Conservation (phyloP, 768 basidiomycete genomes). For the Butyriboletus loyo region DNA sequence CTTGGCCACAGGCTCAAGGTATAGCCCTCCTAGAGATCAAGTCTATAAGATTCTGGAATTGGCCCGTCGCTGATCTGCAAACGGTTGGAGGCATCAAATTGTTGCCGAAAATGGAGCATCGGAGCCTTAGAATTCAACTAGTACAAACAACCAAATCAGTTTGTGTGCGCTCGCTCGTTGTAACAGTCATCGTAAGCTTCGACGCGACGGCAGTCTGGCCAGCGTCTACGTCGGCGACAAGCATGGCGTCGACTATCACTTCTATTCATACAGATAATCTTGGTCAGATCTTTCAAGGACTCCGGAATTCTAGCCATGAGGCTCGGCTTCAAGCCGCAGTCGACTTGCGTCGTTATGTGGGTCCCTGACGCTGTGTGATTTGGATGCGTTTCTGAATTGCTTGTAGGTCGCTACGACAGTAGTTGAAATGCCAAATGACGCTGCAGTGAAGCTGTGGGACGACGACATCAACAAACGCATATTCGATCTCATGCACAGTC, state of each 20-base stretch:
- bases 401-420: constrained; percentile 67
- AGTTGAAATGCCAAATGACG: constrained; percentile 79
- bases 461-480: constrained; percentile 76
- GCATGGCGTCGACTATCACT: constrained; percentile 61
- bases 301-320: constrained; percentile 64
- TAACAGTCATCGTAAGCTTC: constrained; percentile 9
- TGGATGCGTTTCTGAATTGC: constrained; percentile 6
- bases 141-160: constrained; percentile 27
- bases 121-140: constrained; percentile 26
- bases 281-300: constrained; percentile 61
- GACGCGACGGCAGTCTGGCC: not conserved
- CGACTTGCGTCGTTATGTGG: constrained; percentile 73
- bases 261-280: constrained; percentile 60
- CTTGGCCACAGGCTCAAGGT: not conserved
- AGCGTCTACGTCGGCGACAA: constrained; percentile 19
- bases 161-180: not conserved
- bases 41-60: too few species aligned
- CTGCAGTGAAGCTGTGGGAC: constrained; percentile 80
- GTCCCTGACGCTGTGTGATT: constrained; percentile 26
- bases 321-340: constrained; percentile 63
- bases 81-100: too few species aligned
- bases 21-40: not conserved
- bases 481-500: constrained; percentile 82
- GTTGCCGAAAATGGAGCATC: constrained; percentile 10
- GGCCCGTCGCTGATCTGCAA: not conserved